Evolutionary conservation across 148 eudicot species (phyloP), one percentile per base, ranked within the genome.

Genomic region (Rhododendron mucronatum): DNA sequence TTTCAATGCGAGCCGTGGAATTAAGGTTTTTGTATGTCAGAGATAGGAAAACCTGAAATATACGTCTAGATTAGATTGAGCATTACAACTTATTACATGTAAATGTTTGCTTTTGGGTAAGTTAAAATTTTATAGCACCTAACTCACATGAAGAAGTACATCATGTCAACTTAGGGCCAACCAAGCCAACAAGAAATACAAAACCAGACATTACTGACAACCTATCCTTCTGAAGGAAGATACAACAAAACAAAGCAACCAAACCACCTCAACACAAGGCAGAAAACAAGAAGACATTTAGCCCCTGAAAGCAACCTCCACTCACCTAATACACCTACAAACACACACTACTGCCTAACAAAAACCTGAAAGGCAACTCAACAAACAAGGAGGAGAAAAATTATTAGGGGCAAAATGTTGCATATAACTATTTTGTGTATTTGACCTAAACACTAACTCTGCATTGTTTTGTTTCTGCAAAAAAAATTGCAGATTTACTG

Each of bases 401-500:
- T 3, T 55, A 18, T 55, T 16, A 4, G 21, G 61, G 61, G 61
- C 61, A 4, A 55, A 15, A 16, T 18, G 61, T 55, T 55, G 61
- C 61, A 55, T 16, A 55, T 4, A 55, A 16, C 23, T 55, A 16
- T 16, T 55, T 55, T 55, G 61, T 55, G 20, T 18, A 23, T 55
- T 55, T 16, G 15, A 55, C 23, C 61, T 55, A 61, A 44, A n/a
- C 13, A 14, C 45, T 73, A 30, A 84, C 37, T 21, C 18, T 35
- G 21, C 21, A 16, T 13, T 28, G 18, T 37, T 39, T 69, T 33
- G 10, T 63, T 48, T 85, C 13, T 63, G 55, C 35, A 45, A 2
- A 47, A 9, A 15, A 65, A 57, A 74, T 28, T 88, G 81, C 91
- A 94, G 96, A 86, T 91, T 88, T 69, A 87, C 91, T 2, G 89